Conservation (phyloP, 2,329 filamentous ascomycete genomes). For the Pseudogymnoascus sp. region DNA sequence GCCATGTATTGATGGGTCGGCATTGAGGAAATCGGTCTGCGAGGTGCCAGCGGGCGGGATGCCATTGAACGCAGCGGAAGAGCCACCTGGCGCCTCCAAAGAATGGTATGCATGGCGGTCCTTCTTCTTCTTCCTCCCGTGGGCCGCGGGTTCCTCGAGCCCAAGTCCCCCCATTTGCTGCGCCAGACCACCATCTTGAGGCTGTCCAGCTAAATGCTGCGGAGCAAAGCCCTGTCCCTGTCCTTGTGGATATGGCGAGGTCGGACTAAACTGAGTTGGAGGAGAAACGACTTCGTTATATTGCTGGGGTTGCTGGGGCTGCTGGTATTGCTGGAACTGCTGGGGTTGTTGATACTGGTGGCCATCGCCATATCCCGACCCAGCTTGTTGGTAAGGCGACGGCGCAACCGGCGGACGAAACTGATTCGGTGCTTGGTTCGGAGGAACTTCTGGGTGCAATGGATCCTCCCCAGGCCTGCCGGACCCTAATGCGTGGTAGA, state of each 20-base stretch:
- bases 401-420: constrained; percentile 49
- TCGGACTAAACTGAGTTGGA: constrained; percentile 3
- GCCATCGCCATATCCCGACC: constrained; percentile 16
- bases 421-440: constrained; percentile 45
- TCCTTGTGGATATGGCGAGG: constrained; percentile 23
- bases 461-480: constrained; percentile 47
- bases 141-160: constrained; percentile 46
- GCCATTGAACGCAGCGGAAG: constrained; percentile 63
- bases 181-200: constrained; percentile 47
- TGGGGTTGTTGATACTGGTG: constrained; percentile 11
- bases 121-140: constrained; percentile 73
- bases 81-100: constrained; percentile 64
- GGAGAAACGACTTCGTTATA: constrained; percentile 2
- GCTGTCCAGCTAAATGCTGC: constrained; percentile 28
- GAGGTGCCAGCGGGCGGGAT: constrained; percentile 52
- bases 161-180: constrained; percentile 74
- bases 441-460: constrained; percentile 45
- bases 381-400: constrained; percentile 39
- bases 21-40: constrained; percentile 52
- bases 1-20: constrained; percentile 37
- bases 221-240: constrained; percentile 28
- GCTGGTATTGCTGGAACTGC: constrained; percentile 15
- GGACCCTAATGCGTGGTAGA: constrained; percentile 51
- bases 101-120: constrained; percentile 88
- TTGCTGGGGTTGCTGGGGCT: constrained; percentile 24